phyloP scores from a whole-genome alignment of 116 monocot genomes.

The Trichopus zeylanicus region DNA sequence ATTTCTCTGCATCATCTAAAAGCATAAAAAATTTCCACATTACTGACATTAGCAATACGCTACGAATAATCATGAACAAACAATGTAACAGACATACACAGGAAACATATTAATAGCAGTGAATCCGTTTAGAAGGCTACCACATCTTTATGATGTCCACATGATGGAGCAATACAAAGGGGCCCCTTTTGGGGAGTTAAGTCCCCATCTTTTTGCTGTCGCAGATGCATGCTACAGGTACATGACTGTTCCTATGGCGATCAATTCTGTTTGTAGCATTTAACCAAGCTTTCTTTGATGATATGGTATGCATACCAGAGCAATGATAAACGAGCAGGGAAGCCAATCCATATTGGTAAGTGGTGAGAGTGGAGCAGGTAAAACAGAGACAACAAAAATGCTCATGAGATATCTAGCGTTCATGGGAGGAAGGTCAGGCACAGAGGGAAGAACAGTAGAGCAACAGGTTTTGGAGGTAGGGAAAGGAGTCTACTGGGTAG shows the following conservation, averaged over 20 bases:
- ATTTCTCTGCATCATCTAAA: not conserved
- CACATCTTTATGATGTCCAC: constrained; percentile 86
- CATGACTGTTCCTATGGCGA: constrained; percentile 1
- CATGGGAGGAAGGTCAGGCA: constrained; percentile 87
- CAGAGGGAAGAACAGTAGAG: constrained; percentile 93
- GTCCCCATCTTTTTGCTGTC: constrained; percentile 91
- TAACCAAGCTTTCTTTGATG: not conserved
- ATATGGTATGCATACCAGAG: constrained; percentile 29
- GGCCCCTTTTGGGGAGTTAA: constrained; percentile 89
- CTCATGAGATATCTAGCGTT: constrained; percentile 96
- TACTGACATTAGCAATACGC: not conserved
- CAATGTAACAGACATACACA: constrained; percentile 72
- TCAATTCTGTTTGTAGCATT: not conserved
- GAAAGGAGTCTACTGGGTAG: not conserved
- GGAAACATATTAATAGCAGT: constrained; percentile 96
- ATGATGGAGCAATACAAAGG: constrained; percentile 99
- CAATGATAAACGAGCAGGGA: constrained; percentile 81
- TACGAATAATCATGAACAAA: not conserved
- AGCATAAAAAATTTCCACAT: not conserved
- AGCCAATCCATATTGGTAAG: constrained; percentile 94
- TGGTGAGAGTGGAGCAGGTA: constrained; percentile 98
- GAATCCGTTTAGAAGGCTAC: constrained; percentile 85
- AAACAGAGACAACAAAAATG: constrained; percentile 99
- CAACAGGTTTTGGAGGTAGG: constrained; percentile 93
- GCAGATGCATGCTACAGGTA: constrained; percentile 95